A percentile compares a stretch with the other conserved stretches of the same genome.
phyloP scores from a whole-genome alignment of 2,329 filamentous ascomycete species.

The Elsinoe perseae region DNA sequence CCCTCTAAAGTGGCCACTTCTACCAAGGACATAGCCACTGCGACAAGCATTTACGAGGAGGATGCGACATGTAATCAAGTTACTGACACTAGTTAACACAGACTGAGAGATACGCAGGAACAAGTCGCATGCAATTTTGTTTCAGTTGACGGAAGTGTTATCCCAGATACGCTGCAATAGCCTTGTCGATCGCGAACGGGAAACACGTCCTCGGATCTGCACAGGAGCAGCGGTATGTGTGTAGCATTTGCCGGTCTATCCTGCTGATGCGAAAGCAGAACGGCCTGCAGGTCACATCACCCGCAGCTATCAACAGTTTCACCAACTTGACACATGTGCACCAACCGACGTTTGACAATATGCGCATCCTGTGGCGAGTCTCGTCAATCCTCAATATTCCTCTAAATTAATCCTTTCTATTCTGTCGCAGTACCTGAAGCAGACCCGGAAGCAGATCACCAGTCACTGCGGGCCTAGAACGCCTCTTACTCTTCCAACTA shows the following conservation, averaged over 20 bases:
- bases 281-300: neutral
- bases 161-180: neutral
- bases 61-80: neutral
- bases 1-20: neutral
- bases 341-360: neutral
- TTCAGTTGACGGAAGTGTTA: neutral
- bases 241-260: neutral
- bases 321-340: neutral
- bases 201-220: neutral
- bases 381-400: neutral
- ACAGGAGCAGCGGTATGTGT: neutral
- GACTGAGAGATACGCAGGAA: too few relatives aligned
- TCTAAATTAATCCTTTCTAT: neutral
- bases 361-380: neutral
- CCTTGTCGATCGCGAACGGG: neutral
- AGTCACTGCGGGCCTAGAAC: conserved; percentile 5
- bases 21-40: conserved; percentile 3
- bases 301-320: neutral
- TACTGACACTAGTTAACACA: neutral
- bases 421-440: neutral
- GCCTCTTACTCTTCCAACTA: conserved; percentile 6
- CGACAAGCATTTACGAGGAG: neutral
- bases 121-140: neutral
- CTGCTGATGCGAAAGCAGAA: neutral
- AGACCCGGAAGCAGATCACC: neutral